These are phyloP conservation scores for Cystobasidiaceae sp. DNA, from an alignment of 1,284 basidiomycete genomes.

Conservation along the genomic window DNA sequence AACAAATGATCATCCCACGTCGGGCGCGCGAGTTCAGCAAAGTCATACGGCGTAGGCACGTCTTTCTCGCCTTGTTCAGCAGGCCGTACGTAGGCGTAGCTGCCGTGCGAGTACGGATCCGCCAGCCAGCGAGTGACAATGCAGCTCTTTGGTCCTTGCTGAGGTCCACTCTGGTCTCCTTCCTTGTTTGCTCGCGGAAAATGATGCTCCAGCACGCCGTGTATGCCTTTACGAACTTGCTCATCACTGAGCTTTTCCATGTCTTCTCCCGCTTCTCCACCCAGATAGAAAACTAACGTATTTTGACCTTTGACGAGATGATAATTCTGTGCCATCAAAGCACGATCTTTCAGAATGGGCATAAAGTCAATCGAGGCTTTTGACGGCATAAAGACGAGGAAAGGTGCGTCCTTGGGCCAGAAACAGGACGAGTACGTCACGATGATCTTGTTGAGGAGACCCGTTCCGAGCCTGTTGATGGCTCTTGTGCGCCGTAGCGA, in stretches of 20 bases:
- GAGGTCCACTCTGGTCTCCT: background rate
- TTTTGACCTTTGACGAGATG: constrained; percentile 36
- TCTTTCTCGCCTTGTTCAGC: constrained; percentile 29
- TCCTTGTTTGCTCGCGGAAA: constrained; percentile 12
- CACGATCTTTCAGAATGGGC: constrained; percentile 5
- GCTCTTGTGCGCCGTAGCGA: constrained; percentile 43
- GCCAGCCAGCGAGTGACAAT: constrained; percentile 40
- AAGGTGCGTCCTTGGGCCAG: constrained; percentile 42
- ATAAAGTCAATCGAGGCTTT: constrained; percentile 22
- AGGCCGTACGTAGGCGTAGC: constrained; percentile 42
- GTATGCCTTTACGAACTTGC: constrained; percentile 40
- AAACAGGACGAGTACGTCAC: constrained; percentile 45
- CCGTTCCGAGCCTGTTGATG: constrained; percentile 44
- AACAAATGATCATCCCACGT: constrained; percentile 44
- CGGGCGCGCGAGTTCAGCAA: constrained; percentile 44
- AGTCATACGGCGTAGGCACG: constrained; percentile 44
- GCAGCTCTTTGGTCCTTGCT: constrained; percentile 30
- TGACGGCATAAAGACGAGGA: constrained; percentile 34
- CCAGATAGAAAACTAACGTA: constrained; percentile 45
- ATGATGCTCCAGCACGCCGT: constrained; percentile 35
- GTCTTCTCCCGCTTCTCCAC: constrained; percentile 41
- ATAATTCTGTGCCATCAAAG: constrained; percentile 38
- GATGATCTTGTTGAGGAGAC: constrained; percentile 48
- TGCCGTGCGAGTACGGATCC: constrained; percentile 38
- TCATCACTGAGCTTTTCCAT: constrained; percentile 42